Percentiles rank a stretch among this genome's conserved stretches.
These are phyloP conservation scores for Pleurostoma richardsiae DNA, from an alignment of 2,329 filamentous ascomycete genomes.

Conservation along the genomic window DNA sequence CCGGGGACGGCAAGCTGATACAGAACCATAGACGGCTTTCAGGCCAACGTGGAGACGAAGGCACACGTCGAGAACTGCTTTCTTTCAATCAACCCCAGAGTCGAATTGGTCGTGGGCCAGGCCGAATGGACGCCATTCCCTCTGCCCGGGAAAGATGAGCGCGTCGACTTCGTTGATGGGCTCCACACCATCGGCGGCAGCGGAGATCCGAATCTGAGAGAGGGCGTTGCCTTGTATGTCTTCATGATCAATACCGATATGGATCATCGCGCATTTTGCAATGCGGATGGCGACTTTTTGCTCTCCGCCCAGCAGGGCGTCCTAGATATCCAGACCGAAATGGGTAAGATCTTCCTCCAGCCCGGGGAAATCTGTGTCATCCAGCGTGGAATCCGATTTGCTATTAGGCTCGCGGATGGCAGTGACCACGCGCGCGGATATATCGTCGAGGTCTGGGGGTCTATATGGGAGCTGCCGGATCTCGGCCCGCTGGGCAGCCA, in stretches of 20 bases:
- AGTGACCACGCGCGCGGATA: constrained; percentile 44
- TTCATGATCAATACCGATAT: constrained; percentile 42
- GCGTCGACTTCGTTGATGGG: constrained; percentile 32
- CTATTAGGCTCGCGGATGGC: constrained; percentile 44
- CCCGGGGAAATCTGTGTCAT: constrained; percentile 63
- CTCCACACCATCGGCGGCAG: constrained; percentile 43
- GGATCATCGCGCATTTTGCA: constrained; percentile 38
- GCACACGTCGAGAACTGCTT: no score
- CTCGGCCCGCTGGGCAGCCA: constrained; percentile 61
- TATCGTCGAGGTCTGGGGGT: constrained; percentile 56
- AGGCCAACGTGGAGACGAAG: no score
- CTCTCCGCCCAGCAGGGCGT: constrained; percentile 58
- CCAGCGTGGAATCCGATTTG: constrained; percentile 58
- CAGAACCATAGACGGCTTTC: no score
- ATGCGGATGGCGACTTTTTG: constrained; percentile 60
- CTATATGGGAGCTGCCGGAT: constrained; percentile 58
- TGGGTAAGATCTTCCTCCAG: constrained; percentile 48
- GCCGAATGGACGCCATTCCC: constrained; percentile 10
- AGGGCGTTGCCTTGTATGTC: constrained; percentile 43
- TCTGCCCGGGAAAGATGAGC: background rate
- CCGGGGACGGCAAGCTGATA: no score
- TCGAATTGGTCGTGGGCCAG: no score
- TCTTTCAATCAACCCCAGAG: no score
- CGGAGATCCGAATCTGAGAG: constrained; percentile 43
- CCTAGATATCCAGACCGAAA: constrained; percentile 61